These are phyloP conservation scores for Ramaria sp. DNA, from an alignment of 768 basidiomycete species.

Conservation along the genomic window DNA sequence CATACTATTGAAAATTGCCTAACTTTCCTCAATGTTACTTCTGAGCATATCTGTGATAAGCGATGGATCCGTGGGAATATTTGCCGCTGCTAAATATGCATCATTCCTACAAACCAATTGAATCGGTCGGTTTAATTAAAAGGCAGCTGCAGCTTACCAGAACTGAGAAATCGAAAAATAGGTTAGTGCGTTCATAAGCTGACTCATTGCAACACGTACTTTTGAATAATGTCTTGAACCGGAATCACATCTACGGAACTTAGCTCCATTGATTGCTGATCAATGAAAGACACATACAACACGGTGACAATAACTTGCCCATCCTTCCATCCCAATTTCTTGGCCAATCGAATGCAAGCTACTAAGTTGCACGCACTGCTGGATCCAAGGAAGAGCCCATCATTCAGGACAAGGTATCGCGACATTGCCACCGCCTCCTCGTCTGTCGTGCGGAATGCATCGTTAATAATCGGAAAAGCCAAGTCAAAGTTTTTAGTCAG, in stretches of 20 bases:
- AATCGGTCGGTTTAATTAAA: neutral
- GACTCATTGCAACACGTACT: slow-evolving; percentile 32
- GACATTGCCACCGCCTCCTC: slow-evolving; percentile 77
- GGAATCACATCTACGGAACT: slow-evolving; percentile 65
- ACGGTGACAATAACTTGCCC: slow-evolving; percentile 78
- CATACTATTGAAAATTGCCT: neutral
- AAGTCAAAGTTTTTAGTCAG: slow-evolving; percentile 84
- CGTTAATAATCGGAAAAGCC: slow-evolving; percentile 76
- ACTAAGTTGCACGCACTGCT: slow-evolving; percentile 94
- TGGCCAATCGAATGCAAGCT: slow-evolving; percentile 76
- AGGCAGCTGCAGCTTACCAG: slow-evolving; percentile 28
- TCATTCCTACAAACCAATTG: slow-evolving; percentile 33
- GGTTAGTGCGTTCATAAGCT: slow-evolving; percentile 1
- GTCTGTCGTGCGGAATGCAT: slow-evolving; percentile 85
- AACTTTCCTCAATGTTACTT: neutral
- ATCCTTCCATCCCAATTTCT: slow-evolving; percentile 53
- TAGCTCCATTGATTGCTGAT: neutral
- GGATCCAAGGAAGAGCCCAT: slow-evolving; percentile 91
- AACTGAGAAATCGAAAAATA: slow-evolving; percentile 24
- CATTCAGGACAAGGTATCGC: slow-evolving; percentile 78
- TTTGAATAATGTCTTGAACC: slow-evolving; percentile 90
- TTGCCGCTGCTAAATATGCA: slow-evolving; percentile 31
- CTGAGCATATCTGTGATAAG: slow-evolving; percentile 24
- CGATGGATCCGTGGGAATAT: slow-evolving; percentile 29
- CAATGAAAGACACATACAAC: slow-evolving; percentile 34